Base-by-base conservation (phyloP, 2,329 filamentous ascomycete genomes). In the Davidsoniella virescens region DNA sequence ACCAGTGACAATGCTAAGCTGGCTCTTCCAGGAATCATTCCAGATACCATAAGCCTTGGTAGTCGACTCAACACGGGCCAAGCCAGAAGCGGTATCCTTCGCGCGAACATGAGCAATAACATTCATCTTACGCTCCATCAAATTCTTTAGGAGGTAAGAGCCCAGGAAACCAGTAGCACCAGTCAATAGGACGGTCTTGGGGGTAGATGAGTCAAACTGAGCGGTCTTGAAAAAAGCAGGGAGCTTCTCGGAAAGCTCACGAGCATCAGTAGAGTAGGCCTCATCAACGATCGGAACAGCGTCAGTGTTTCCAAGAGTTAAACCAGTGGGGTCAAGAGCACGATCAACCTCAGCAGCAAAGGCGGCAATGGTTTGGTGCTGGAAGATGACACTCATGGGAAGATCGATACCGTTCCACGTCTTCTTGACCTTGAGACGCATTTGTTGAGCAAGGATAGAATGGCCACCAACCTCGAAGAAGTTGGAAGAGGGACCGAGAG, bases 131-230 rank as follows among this genome's bases (percentile, higher is more conserved):
- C 82, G 71, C 38, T 74, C 73, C 1, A 95, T 70, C 1, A 94
- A 65, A 50, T 94, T 85, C 50, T 75, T 75, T 29, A 93, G 68
- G 9, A 95, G 69, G 59, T 87, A 93, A 0, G 84, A 75, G 25
- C 88, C 88, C 17, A 95, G 65, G 69, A 95, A 95, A 5, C 87
- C 87, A 20, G 87, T 95, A 3, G 85, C 87, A 41, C 90, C 87
- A 2, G 88, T 95, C 4, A 95, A 67, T 63, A 95, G 84, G 9
- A 92, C 71, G 0, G 81, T 87, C 54, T 64, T 52, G 52, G 64
- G 54, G 55, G 63, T 57, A 10, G 62, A 56, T 8, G 59, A 44
- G 33, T 55, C 53, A 18, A 59, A 47, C 8, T 60, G 58, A 1
- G 59, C 60, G 2, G 57, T 55, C 43, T 60, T 61, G 48, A 63